Conservation (phyloP, 2,329 filamentous ascomycete species). For the Penicillium sp. region DNA sequence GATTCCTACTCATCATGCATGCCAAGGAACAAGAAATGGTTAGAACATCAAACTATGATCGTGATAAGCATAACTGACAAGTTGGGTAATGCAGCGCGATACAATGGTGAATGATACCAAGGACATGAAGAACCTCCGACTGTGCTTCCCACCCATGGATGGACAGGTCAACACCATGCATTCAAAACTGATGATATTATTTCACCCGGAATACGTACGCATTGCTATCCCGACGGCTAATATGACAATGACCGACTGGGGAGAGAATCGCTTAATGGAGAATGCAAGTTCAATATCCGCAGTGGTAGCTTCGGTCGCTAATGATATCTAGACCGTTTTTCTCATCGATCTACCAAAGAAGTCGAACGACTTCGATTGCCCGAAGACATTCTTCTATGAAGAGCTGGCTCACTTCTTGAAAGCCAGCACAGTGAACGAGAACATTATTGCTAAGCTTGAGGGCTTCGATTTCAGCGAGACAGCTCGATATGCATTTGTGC, state of each 20-base stretch:
- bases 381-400: slow-evolving; percentile 61
- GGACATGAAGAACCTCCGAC: slow-evolving; percentile 55
- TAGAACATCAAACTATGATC: neutral
- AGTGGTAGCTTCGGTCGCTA: neutral
- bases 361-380: slow-evolving; percentile 23
- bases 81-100: neutral
- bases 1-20: slow-evolving; percentile 65
- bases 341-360: slow-evolving; percentile 79
- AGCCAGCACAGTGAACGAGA: slow-evolving; percentile 64
- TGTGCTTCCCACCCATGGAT: slow-evolving; percentile 81
- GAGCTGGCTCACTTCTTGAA: slow-evolving; percentile 71
- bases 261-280: slow-evolving; percentile 74
- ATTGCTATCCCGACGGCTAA: slow-evolving; percentile 88
- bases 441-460: slow-evolving; percentile 66
- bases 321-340: slow-evolving; percentile 63
- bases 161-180: slow-evolving; percentile 76
- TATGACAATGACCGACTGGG: slow-evolving; percentile 84
- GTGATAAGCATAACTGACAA: neutral
- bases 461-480: slow-evolving; percentile 83
- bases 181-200: slow-evolving; percentile 90
- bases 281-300: slow-evolving; percentile 57
- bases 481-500: slow-evolving; percentile 72
- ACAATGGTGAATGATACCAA: slow-evolving; percentile 42
- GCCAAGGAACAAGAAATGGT: slow-evolving; percentile 48
- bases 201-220: slow-evolving; percentile 70